Conservation (phyloP, 2,329 filamentous ascomycete species). For the Coniochaeta pulveracea region DNA sequence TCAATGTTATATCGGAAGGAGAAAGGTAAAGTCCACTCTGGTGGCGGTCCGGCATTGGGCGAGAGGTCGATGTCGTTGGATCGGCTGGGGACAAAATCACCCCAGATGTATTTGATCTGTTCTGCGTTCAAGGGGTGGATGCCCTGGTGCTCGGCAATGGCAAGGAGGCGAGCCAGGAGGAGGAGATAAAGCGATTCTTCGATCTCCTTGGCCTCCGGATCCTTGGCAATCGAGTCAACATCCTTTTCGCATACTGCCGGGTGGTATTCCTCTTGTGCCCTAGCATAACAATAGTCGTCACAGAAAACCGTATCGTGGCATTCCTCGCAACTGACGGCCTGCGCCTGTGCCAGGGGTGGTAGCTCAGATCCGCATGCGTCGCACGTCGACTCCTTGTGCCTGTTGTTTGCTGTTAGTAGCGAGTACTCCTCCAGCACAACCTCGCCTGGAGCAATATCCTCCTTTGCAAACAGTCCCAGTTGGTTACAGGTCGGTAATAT, state of each 20-base stretch:
- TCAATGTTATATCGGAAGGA: slow-evolving; percentile 68
- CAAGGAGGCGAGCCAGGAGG: slow-evolving; percentile 49
- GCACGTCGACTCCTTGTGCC: slow-evolving; percentile 75
- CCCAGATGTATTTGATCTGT: slow-evolving; percentile 59
- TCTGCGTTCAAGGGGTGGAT: slow-evolving; percentile 51
- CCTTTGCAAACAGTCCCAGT: slow-evolving; percentile 79
- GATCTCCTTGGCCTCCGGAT: slow-evolving; percentile 46
- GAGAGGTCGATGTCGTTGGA: slow-evolving; percentile 42
- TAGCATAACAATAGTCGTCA: slow-evolving; percentile 43
- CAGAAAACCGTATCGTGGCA: slow-evolving; percentile 60
- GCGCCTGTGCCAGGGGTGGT: slow-evolving; percentile 41
- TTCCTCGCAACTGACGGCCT: slow-evolving; percentile 43
- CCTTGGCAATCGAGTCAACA: slow-evolving; percentile 53
- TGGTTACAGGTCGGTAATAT: slow-evolving; percentile 55
- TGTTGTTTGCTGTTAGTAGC: slow-evolving; percentile 78
- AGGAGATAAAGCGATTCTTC: slow-evolving; percentile 52
- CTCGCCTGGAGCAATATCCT: slow-evolving; percentile 68
- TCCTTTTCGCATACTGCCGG: slow-evolving; percentile 56
- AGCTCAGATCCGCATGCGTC: slow-evolving; percentile 76
- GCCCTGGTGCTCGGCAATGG: slow-evolving; percentile 50
- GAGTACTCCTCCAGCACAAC: slow-evolving; percentile 72
- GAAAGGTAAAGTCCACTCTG: slow-evolving; percentile 62
- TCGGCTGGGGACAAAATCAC: slow-evolving; percentile 46
- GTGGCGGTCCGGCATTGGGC: slow-evolving; percentile 42
- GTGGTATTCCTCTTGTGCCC: slow-evolving; percentile 50